Evolutionary conservation across 75 land plant species (phyloP), one percentile per base, ranked within the genome.

Genomic region (Ceratopteris richardii): DNA sequence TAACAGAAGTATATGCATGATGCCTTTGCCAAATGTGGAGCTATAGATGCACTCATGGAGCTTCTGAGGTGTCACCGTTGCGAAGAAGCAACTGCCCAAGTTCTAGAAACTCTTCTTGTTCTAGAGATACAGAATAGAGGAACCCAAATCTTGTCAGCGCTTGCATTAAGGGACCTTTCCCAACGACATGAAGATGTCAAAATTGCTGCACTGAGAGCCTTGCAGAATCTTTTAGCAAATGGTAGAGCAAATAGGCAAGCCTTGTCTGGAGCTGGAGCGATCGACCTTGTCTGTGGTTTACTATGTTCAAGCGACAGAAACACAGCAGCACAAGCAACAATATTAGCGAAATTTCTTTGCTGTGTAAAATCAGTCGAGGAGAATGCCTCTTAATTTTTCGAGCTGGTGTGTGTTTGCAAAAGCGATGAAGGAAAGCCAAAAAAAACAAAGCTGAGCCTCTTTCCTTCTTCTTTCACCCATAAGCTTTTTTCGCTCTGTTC

Each of bases 121-220:
- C 54, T 56, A 18, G 17, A 51, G 58, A 51, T 56, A 3, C 18
- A 23, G 22, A 43, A 20, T 26, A 19, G 39, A n/a, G 33, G 13
- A 14, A 5, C 65, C n/a, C 17, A 22, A 27, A 20, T 63, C 17
- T 46, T 63, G 20, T 46, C 65, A 50, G 56, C 57, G 20, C 31
- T 63, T 19, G 53, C 65, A 43, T 56, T 50, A 31, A 56, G 65
- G n/a, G 65, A 63, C 33, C 55, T 63, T 31, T 63, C 51, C 55
- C 65, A 63, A 26, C 46, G 51, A 14, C 21, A 14, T 1, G 56
- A 63, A 20, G 65, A 63, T 10, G 27, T 63, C 16, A 21, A 31
- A 63, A 63, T 28, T 22, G 65, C 51, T 47, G 56, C 57, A 51
- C n/a, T 63, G 3, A 31, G 65, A 29, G 65, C 65, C 14, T 50